Evolutionary conservation across 2,329 filamentous ascomycete genomes (phyloP).

Genomic region (Penicillium palitans): DNA sequence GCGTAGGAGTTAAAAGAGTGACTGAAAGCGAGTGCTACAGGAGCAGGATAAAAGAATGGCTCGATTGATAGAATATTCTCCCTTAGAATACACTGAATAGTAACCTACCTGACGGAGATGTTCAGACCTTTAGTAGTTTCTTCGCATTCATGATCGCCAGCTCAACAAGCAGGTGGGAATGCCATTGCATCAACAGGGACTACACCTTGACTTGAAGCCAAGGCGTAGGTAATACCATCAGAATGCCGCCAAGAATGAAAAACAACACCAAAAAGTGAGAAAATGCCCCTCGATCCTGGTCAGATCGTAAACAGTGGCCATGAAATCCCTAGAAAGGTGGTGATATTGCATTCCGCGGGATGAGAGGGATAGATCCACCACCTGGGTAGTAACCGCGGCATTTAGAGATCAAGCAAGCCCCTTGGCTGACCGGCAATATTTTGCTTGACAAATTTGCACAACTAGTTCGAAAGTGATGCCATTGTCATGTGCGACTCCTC

Average conservation of each 20-base stretch:
- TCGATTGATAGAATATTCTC: constrained; percentile 12
- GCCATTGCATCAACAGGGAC: constrained; percentile 9
- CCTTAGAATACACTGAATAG: constrained; percentile 1
- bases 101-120: constrained; percentile 1
- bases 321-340: constrained; percentile 6
- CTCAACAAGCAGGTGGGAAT: constrained; percentile 18
- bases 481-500: constrained; percentile 1
- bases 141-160: constrained; percentile 20
- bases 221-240: constrained; percentile 8
- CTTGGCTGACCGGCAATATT: constrained; percentile 1
- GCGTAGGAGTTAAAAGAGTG: constrained; percentile 20
- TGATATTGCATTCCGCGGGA: constrained; percentile 20
- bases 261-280: not conserved
- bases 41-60: constrained; percentile 24
- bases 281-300: not conserved
- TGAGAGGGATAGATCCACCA: constrained; percentile 13
- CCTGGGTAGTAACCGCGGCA: constrained; percentile 12
- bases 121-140: constrained; percentile 25
- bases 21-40: constrained; percentile 16
- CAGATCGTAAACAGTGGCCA: constrained; percentile 17
- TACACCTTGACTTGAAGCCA: not conserved
- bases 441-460: not conserved
- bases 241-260: constrained; percentile 28
- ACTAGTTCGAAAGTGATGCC: not conserved
- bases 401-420: constrained; percentile 12